phyloP scores from a whole-genome alignment of 306 rosid species.

The Pterocarpus santalinus region DNA sequence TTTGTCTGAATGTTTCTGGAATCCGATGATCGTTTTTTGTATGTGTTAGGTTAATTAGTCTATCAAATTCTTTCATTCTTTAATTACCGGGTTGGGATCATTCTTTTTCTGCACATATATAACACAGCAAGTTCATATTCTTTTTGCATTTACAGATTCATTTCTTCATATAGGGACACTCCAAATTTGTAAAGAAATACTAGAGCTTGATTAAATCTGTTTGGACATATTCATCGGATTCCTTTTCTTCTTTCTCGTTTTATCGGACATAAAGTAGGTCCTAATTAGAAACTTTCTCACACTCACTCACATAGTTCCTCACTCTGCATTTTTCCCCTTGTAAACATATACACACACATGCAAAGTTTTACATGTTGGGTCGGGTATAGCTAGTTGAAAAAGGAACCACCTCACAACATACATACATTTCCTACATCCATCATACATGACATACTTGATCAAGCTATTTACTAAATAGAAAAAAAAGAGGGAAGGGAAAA shows the following conservation, averaged over 20 bases:
- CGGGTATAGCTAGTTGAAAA: not conserved
- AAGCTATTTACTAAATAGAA: conserved; percentile 39
- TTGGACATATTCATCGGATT: conserved; percentile 89
- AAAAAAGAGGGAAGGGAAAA: conserved; percentile 53
- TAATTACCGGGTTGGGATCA: conserved; percentile 17
- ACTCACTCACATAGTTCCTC: conserved; percentile 63
- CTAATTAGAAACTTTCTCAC: conserved; percentile 24
- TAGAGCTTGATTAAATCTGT: conserved; percentile 47
- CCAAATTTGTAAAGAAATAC: conserved; percentile 50
- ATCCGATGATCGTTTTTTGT: conserved; percentile 90
- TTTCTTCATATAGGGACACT: conserved; percentile 71
- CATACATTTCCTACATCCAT: not conserved
- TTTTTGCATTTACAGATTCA: conserved; percentile 44
- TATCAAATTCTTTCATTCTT: conserved; percentile 82
- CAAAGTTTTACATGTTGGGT: not conserved
- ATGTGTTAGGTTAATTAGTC: conserved; percentile 58
- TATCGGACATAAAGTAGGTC: not conserved
- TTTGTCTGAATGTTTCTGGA: conserved; percentile 72
- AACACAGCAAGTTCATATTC: no score
- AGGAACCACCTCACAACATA: not conserved
- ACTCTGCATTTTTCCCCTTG: conserved; percentile 54
- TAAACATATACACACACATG: not conserved
- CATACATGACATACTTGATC: conserved; percentile 30
- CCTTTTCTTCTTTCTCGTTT: conserved; percentile 35
- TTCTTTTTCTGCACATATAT: not conserved